Evolutionary conservation across 306 rosid species (phyloP).

Genomic region (Begonia peltatifolia): DNA sequence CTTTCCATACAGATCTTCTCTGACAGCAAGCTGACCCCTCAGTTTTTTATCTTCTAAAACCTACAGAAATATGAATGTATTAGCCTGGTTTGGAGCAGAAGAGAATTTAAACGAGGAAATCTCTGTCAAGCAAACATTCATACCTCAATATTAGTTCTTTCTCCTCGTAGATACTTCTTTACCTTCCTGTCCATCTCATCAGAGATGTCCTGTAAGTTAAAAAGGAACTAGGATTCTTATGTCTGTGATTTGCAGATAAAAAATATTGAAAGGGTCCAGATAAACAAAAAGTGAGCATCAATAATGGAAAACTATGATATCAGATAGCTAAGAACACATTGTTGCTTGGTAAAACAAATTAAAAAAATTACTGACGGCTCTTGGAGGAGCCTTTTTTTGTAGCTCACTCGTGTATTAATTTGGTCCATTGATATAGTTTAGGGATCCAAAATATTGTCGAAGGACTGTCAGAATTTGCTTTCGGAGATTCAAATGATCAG

Average conservation of each 20-base stretch:
- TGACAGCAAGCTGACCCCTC: constrained; percentile 50
- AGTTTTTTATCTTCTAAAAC: constrained; percentile 58
- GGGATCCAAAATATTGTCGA: no score
- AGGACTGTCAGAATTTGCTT: no score
- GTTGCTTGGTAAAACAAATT: no score
- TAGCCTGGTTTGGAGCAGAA: constrained; percentile 1
- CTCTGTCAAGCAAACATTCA: constrained; percentile 1
- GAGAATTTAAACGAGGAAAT: neutral
- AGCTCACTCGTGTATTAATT: no score
- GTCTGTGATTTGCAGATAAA: neutral
- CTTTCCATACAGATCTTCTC: constrained; percentile 44
- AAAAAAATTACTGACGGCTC: no score
- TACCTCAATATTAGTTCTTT: constrained; percentile 57
- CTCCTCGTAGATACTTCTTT: constrained; percentile 78
- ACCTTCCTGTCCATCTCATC: constrained; percentile 41
- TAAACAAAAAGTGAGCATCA: neutral
- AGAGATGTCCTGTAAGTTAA: constrained; percentile 26
- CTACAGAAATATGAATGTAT: constrained; percentile 19
- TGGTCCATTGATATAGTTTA: no score
- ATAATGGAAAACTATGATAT: neutral
- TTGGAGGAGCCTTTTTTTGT: no score
- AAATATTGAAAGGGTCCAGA: neutral
- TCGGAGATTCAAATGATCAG: no score
- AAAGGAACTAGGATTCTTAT: neutral
- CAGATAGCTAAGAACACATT: neutral